Percentiles rank a stretch among this genome's conserved stretches.
Conservation (phyloP, 2,329 filamentous ascomycete genomes). For the Aureobasidium sp. region DNA sequence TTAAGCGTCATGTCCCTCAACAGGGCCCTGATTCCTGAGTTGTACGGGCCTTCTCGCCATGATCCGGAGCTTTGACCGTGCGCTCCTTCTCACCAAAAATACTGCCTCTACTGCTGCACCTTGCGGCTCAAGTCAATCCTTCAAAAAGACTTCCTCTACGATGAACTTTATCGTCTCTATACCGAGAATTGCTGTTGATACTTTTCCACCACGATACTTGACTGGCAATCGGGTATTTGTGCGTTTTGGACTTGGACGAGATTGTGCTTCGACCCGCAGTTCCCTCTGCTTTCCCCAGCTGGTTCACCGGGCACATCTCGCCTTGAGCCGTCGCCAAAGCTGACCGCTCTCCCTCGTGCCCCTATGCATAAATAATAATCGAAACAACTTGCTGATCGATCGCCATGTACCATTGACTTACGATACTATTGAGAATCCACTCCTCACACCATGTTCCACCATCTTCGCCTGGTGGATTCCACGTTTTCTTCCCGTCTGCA, state of each 20-base stretch:
- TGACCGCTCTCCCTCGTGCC: not conserved
- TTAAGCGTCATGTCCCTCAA: constrained; percentile 38
- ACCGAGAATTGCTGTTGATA: not conserved
- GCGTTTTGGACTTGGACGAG: not conserved
- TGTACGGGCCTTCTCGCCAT: not conserved
- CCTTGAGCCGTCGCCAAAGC: not conserved
- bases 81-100: not conserved
- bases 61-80: constrained; percentile 2
- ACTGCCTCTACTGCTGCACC: not conserved
- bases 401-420: not conserved
- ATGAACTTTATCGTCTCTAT: not conserved
- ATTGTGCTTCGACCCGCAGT: not conserved
- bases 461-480: not conserved
- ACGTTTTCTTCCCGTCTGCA: constrained; percentile 2
- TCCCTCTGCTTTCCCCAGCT: not conserved
- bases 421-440: not conserved
- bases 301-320: not conserved
- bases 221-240: not conserved
- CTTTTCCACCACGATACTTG: not conserved
- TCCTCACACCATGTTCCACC: not conserved
- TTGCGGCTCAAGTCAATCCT: not conserved
- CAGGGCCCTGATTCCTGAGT: not conserved
- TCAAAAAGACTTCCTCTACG: not conserved
- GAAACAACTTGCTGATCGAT: not conserved
- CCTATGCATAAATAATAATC: not conserved